A percentile compares a stretch with the other conserved stretches of the same genome.
phyloP scores from a whole-genome alignment of 2,329 filamentous ascomycete genomes.

The Cladophialophora psammophila region DNA sequence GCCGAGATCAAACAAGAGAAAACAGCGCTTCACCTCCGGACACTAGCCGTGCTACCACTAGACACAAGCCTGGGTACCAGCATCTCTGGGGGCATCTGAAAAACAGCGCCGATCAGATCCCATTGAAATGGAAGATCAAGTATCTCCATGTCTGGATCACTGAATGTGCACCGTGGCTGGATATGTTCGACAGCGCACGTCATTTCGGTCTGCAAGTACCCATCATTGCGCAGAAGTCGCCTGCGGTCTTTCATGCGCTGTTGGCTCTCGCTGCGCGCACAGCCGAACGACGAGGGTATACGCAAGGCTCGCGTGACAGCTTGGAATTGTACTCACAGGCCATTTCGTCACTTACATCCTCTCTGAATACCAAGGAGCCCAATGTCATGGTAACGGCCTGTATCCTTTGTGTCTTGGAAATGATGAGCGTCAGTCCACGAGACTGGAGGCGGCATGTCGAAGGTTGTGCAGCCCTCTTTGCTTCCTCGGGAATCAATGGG shows the following conservation, averaged over 20 bases:
- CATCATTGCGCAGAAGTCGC: slow-evolving; percentile 42
- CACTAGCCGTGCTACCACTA: neutral
- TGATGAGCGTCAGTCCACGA: slow-evolving; percentile 38
- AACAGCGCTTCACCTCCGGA: neutral
- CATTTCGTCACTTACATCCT: slow-evolving; percentile 47
- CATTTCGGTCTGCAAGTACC: slow-evolving; percentile 61
- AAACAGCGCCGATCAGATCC: slow-evolving; percentile 10
- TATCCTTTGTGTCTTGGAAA: slow-evolving; percentile 30
- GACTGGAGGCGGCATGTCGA: slow-evolving; percentile 65
- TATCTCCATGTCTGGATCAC: slow-evolving; percentile 23
- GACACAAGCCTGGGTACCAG: slow-evolving; percentile 14
- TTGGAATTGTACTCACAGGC: slow-evolving; percentile 62
- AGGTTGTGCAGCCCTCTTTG: slow-evolving; percentile 62
- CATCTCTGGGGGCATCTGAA: slow-evolving; percentile 10
- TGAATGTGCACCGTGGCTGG: slow-evolving; percentile 51
- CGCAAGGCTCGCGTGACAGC: slow-evolving; percentile 52
- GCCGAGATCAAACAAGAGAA: slow-evolving; percentile 9
- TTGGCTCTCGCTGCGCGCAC: slow-evolving; percentile 63
- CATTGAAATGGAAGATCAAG: slow-evolving; percentile 8
- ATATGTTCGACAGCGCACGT: slow-evolving; percentile 63
- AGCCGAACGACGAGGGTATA: slow-evolving; percentile 57
- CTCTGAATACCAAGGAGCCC: slow-evolving; percentile 19
- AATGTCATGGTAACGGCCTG: slow-evolving; percentile 26
- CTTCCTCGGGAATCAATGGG: slow-evolving; percentile 60
- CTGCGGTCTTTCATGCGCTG: slow-evolving; percentile 58